Evolutionary conservation across 2,329 filamentous ascomycete genomes (phyloP).

Genomic region (Cercospora janseana): DNA sequence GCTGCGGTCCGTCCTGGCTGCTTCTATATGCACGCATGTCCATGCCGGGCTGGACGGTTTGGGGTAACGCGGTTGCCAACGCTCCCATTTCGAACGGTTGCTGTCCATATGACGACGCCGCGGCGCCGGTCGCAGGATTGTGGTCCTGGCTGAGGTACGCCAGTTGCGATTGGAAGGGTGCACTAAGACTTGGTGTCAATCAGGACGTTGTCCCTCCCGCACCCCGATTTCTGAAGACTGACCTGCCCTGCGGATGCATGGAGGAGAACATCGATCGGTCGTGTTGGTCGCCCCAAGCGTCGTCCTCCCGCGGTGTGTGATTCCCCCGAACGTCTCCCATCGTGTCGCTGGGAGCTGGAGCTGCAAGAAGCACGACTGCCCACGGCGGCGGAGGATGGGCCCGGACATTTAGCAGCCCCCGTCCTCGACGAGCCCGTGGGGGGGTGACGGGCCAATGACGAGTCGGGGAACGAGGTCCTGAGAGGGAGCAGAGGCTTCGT

Average conservation of each 20-base stretch:
- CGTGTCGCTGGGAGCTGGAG: neutral
- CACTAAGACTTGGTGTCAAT: conserved; percentile 18
- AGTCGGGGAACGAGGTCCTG: conserved; percentile 9
- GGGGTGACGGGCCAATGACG: conserved; percentile 16
- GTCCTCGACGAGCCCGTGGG: conserved; percentile 6
- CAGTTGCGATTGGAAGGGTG: conserved; percentile 27
- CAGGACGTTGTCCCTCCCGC: too few species aligned
- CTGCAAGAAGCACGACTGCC: too few species aligned
- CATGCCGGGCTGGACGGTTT: conserved; percentile 15
- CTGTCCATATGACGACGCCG: conserved; percentile 22
- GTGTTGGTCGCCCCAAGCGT: neutral
- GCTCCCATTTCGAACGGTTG: conserved; percentile 26
- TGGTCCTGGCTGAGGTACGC: conserved; percentile 25
- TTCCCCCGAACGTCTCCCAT: neutral
- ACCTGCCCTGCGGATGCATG: conserved; percentile 19
- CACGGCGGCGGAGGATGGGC: too few species aligned
- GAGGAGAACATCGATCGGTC: conserved; percentile 1
- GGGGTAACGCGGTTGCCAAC: conserved; percentile 23
- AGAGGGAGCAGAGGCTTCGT: conserved; percentile 6
- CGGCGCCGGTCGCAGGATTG: conserved; percentile 6
- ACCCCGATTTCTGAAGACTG: too few species aligned
- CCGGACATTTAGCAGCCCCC: conserved; percentile 5
- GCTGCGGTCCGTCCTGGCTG: conserved; percentile 16
- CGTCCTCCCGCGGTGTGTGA: neutral
- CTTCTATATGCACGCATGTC: conserved; percentile 20